A percentile compares a stretch with the other conserved stretches of the same genome.
Conservation (phyloP, 2,329 filamentous ascomycete species). For the Blastomyces percursus region DNA sequence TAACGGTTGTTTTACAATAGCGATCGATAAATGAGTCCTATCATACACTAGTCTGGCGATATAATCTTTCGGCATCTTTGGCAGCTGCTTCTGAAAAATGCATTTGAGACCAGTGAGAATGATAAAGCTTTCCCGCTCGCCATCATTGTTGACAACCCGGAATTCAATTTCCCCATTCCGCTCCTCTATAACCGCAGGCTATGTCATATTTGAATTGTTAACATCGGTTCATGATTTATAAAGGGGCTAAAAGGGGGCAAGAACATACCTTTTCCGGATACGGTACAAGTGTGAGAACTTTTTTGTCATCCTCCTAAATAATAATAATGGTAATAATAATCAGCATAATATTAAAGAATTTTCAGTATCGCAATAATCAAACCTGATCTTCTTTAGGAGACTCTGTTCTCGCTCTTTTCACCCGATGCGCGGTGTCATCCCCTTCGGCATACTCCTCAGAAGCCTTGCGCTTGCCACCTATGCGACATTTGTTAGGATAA, state of each 20-base stretch:
- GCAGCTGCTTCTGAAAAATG: conserved; percentile 96
- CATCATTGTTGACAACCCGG: conserved; percentile 95
- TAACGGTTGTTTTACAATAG: conserved; percentile 91
- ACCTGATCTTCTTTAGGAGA: conserved; percentile 32
- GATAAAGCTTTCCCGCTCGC: conserved; percentile 74
- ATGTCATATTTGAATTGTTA: conserved; percentile 17
- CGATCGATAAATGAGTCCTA: conserved; percentile 88
- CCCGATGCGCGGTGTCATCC: conserved; percentile 33
- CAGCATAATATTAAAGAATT: neutral
- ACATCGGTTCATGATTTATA: conserved; percentile 11
- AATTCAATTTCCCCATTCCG: conserved; percentile 92
- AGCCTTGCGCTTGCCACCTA: conserved; percentile 39
- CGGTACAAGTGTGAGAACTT: conserved; percentile 54
- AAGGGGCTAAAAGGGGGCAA: neutral
- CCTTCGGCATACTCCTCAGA: conserved; percentile 37
- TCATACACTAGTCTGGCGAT: conserved; percentile 97
- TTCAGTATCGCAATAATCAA: neutral
- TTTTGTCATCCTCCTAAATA: conserved; percentile 35
- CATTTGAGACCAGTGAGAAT: conserved; percentile 93
- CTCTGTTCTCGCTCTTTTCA: conserved; percentile 41
- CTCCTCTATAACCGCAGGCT: conserved; percentile 88
- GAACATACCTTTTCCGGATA: conserved; percentile 72
- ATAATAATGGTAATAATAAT: conserved; percentile 16
- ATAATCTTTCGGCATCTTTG: conserved; percentile 99
- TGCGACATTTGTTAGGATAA: neutral